Evolutionary conservation across 2,329 filamentous ascomycete species (phyloP), one percentile per base, ranked within the genome.

Genomic region (Pseudogymnoascus sp.): DNA sequence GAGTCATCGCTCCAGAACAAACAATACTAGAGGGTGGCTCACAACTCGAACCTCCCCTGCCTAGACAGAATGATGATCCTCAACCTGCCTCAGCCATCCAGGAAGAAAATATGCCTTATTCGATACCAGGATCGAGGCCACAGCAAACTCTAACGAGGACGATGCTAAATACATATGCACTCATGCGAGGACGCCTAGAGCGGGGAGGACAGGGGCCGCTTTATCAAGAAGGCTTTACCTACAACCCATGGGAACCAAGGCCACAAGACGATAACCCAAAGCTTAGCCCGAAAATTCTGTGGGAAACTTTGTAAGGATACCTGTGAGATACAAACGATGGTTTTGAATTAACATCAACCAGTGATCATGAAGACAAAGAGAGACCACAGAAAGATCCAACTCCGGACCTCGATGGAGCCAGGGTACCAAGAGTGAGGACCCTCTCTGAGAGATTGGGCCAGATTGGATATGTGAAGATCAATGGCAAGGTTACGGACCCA

Each of bases 401-500:
- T 8, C 29, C 50, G 13, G n/a, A 35, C 21, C 50, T 35, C 3
- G 8, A 35, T 5, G 11, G 29, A 6, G 29, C n/a, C 50, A 56
- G 50, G 10, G 26, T 14, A 19, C 50, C 50, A 21, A 56, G 50
- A 33, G 29, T 7, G 16, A 56, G 50, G 21, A 56, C 50, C 10
- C 19, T 56, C 11, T 56, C 50, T 33, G 50, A 56, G 29, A 33
- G 11, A 35, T 26, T 56, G 10, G 29, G 29, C 6, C 50, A 56
- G 10, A 56, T 56, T 63, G 72, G 72, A 4, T 73, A 72, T 29
- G 6, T 72, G 16, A 31, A 59, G 14, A 64, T 70, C 24, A 67
- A 68, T 21, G 67, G 65, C 11, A 33, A 19, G 38, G 72, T 71
- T 70, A 65, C 69, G 5, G 72, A 74, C 65, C 71, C 71, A 21